Conservation (phyloP, 257 asterid genomes). For the Orobanche coerulescens region DNA sequence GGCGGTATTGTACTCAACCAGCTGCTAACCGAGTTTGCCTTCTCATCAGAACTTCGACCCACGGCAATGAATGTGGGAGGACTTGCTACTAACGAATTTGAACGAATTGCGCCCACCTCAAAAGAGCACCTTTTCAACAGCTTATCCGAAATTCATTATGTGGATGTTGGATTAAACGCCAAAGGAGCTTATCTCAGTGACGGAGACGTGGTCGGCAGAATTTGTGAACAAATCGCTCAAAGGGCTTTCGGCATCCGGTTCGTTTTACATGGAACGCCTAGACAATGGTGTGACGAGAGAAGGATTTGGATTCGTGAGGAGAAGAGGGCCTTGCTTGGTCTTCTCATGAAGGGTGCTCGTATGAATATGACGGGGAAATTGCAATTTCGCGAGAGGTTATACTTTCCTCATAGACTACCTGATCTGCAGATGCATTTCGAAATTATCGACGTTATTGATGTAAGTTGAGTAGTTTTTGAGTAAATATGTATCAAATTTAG, state of each 20-base stretch:
- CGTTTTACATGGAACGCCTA: constrained; percentile 88
- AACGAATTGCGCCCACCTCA: constrained; percentile 51
- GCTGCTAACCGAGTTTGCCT: constrained; percentile 70
- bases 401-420: constrained; percentile 58
- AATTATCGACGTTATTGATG: constrained; percentile 66
- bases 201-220: constrained; percentile 44
- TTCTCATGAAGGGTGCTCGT: constrained; percentile 52
- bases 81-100: constrained; percentile 38
- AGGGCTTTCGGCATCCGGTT: constrained; percentile 51
- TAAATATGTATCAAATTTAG: too few species aligned
- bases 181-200: constrained; percentile 74
- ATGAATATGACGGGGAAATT: constrained; percentile 52
- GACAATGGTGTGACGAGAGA: constrained; percentile 79
- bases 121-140: constrained; percentile 62
- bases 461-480: constrained; percentile 32
- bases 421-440: constrained; percentile 88
- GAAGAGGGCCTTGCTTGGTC: constrained; percentile 55
- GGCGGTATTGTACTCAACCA: constrained; percentile 90
- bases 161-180: constrained; percentile 83
- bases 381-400: constrained; percentile 59
- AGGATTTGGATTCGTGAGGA: constrained; percentile 69
- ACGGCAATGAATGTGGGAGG: constrained; percentile 26
- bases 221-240: constrained; percentile 38
- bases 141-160: constrained; percentile 75
- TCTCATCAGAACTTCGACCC: constrained; percentile 26